phyloP scores from a whole-genome alignment of 495 filamentous ascomycete species.

The Niebla homalea region DNA sequence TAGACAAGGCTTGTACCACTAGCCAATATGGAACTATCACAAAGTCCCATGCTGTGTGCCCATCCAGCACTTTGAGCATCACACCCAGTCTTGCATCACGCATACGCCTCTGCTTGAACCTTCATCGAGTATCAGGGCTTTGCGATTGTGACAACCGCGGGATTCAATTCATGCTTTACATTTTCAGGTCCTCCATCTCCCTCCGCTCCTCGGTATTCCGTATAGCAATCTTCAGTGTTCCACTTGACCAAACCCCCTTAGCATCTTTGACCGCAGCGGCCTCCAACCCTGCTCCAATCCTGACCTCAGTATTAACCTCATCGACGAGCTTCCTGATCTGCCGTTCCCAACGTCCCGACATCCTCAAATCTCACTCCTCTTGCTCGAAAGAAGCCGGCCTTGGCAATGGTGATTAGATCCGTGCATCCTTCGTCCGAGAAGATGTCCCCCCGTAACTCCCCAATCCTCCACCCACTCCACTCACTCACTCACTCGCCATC shows the following conservation, averaged over 20 bases:
- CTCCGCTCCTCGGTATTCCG: neutral
- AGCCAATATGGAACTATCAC: neutral
- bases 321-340: no score
- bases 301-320: no score
- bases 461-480: no score
- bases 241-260: slow-evolving; percentile 1
- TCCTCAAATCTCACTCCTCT: slow-evolving; percentile 15
- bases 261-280: neutral
- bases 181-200: slow-evolving; percentile 5
- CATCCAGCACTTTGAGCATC: no score
- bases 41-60: neutral
- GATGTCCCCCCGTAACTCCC: no score
- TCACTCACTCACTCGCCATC: no score
- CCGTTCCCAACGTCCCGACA: slow-evolving; percentile 12
- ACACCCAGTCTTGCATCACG: no score
- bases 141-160: slow-evolving; percentile 1
- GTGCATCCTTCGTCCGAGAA: no score
- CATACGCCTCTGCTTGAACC: neutral
- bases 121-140: slow-evolving; percentile 3
- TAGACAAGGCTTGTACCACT: neutral
- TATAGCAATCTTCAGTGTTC: slow-evolving; percentile 2
- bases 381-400: no score
- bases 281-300: slow-evolving; percentile 23
- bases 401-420: no score
- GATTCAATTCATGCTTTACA: neutral